Conservation (phyloP, 768 basidiomycete species). For the Suillus paluster region DNA sequence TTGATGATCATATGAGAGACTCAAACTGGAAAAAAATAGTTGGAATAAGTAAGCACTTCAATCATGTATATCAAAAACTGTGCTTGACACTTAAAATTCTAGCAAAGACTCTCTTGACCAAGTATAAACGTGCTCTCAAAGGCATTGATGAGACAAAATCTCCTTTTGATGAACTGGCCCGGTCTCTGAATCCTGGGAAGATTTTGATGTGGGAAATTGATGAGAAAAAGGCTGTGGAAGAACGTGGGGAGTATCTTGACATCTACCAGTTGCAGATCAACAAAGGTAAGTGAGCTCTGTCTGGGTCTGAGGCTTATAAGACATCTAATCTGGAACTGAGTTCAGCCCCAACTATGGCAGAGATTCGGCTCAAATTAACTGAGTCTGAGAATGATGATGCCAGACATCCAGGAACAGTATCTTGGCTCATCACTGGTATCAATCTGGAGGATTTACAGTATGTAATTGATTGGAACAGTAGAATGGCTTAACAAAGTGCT, state of each 20-base stretch:
- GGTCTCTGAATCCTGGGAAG: background rate
- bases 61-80: too few relatives aligned
- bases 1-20: constrained; percentile 36
- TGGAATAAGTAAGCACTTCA: constrained; percentile 20
- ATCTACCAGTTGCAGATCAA: constrained; percentile 9
- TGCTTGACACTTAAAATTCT: background rate
- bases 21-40: constrained; percentile 39
- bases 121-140: background rate
- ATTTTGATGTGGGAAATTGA: background rate
- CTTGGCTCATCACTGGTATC: constrained; percentile 9
- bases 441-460: background rate
- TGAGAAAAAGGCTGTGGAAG: background rate
- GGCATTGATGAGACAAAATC: background rate
- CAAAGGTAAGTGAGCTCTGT: constrained; percentile 8
- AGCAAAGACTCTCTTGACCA: constrained; percentile 5
- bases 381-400: background rate
- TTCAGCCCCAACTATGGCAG: constrained; percentile 11
- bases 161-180: background rate
- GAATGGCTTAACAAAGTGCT: too few relatives aligned
- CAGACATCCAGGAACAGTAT: background rate
- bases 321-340: background rate
- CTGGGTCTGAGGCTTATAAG: background rate
- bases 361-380: constrained; percentile 5
- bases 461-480: background rate
- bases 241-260: constrained; percentile 6